Evolutionary conservation across 202 grass and related monocot species (phyloP).

Genomic region (Elaeis oleifera): DNA sequence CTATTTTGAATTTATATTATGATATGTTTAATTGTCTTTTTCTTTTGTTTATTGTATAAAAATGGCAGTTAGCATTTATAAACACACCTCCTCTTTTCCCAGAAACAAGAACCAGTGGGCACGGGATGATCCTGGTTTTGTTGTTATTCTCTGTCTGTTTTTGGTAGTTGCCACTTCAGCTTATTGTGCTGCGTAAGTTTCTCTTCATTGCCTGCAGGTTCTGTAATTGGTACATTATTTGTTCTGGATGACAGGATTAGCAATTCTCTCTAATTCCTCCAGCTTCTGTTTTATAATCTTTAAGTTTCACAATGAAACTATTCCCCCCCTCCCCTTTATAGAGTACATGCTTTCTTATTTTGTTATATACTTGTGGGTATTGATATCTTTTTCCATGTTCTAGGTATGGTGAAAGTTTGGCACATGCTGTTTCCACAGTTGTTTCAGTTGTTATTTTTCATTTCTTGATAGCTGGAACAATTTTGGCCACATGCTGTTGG

Average conservation of each 20-base stretch:
- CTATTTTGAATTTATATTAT: too few relatives aligned
- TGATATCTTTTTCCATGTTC: constrained; percentile 1
- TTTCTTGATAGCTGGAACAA: constrained; percentile 79
- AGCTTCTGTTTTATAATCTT: background rate
- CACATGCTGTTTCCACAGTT: constrained; percentile 68
- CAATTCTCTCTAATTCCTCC: background rate
- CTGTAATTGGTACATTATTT: background rate
- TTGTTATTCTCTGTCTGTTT: constrained; percentile 89
- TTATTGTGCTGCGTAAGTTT: constrained; percentile 89
- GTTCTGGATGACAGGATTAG: background rate
- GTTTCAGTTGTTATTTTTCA: constrained; percentile 62
- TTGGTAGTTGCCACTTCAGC: constrained; percentile 82
- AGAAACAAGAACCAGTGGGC: constrained; percentile 99
- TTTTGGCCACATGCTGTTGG: constrained; percentile 87
- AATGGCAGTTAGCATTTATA: too few relatives aligned
- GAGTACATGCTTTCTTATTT: constrained; percentile 4
- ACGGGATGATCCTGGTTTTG: constrained; percentile 91
- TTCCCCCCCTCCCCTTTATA: background rate
- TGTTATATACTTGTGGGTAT: constrained; percentile 4
- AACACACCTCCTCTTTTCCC: constrained; percentile 9
- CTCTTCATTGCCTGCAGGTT: background rate
- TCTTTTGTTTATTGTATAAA: too few relatives aligned
- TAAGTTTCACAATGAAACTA: background rate
- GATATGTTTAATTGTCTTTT: too few relatives aligned
- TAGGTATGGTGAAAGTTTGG: constrained; percentile 74